Evolutionary conservation across 345 rosid genomes (phyloP), one percentile per base, ranked within the genome.

Genomic region (Cardamine resedifolia): DNA sequence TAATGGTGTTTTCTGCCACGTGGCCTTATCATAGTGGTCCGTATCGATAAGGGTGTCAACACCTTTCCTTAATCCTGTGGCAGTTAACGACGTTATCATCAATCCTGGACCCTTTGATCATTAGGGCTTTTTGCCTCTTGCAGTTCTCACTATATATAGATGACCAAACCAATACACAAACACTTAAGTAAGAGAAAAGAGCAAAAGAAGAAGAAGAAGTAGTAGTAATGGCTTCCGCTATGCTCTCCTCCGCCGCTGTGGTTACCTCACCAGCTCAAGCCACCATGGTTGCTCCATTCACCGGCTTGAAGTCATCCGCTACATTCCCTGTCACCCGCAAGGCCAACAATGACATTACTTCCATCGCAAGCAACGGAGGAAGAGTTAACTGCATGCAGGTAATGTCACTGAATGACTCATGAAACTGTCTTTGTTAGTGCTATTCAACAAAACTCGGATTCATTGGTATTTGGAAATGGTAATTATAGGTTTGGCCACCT

Each of bases 331-430:
- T 68, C 55, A 80, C 83, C 80, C 79, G 81, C 24, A 82, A 80
- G 84, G 10, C 77, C 48, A 78, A 72, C 78, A 70, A 48, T 3
- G 87, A 84, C 84, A 70, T 80, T 64, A 80, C 88, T 76, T 82
- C 88, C 51, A 64, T 76, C 41, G 27, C 84, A 44, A 78, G 78
- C 84, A 82, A 84, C 9, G 85, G 85, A 0, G 82, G 85, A 63
- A 82, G 78, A 80, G 85, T 84, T 12, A 73, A 43, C 43, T 82
- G 88, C 78, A 84, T 84, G 85, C 20, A 80, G 83, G 84, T 84
- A 56, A 26, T 47, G 19, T 70, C 50, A 33, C 21, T 18, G 5
- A 31, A 7, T 31, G 14, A 10, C 47, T 39, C n/a, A 39, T 14
- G 48, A 18, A 31, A 10, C 43, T 18, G 7, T 63, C 41, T 24